A percentile compares a stretch with the other conserved stretches of the same genome.
These are phyloP conservation scores for Claviceps monticola DNA, from an alignment of 2,329 filamentous ascomycete species.

Conservation along the genomic window DNA sequence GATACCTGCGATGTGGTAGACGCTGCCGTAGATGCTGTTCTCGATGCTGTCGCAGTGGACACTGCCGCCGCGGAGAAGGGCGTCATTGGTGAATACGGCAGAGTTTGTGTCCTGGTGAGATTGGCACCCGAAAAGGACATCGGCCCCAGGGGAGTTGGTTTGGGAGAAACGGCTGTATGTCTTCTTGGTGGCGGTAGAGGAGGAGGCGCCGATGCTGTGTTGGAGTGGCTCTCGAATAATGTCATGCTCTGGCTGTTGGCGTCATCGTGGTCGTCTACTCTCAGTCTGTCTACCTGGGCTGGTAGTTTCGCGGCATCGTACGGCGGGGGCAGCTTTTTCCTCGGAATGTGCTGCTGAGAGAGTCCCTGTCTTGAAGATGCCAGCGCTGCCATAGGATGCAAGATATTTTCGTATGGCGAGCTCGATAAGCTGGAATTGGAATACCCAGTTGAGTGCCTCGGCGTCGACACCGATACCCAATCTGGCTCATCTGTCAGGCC, in stretches of 20 bases:
- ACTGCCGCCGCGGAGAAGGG: slow-evolving; percentile 13
- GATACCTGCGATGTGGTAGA: slow-evolving; percentile 23
- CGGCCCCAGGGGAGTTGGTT: neutral
- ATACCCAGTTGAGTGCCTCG: slow-evolving; percentile 38
- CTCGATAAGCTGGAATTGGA: slow-evolving; percentile 44
- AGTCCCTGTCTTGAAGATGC: slow-evolving; percentile 26
- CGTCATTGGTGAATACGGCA: slow-evolving; percentile 14
- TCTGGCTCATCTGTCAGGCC: slow-evolving; percentile 59
- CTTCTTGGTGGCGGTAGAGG: slow-evolving; percentile 24
- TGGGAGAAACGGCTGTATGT: slow-evolving; percentile 20
- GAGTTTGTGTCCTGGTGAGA: slow-evolving; percentile 13
- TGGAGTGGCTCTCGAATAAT: neutral
- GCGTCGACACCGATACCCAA: slow-evolving; percentile 59
- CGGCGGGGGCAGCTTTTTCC: slow-evolving; percentile 38
- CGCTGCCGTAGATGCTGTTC: neutral
- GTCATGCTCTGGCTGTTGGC: neutral
- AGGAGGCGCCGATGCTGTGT: slow-evolving; percentile 18
- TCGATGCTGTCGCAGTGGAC: no score
- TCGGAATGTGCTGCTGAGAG: slow-evolving; percentile 21
- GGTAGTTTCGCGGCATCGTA: slow-evolving; percentile 33
- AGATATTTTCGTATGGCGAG: slow-evolving; percentile 45
- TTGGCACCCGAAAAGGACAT: slow-evolving; percentile 5
- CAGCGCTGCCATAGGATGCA: slow-evolving; percentile 28
- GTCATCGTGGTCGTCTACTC: slow-evolving; percentile 12
- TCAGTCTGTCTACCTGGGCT: slow-evolving; percentile 30